Evolutionary conservation across 768 basidiomycete species (phyloP).

Genomic region (Rhodotorula diobovata): DNA sequence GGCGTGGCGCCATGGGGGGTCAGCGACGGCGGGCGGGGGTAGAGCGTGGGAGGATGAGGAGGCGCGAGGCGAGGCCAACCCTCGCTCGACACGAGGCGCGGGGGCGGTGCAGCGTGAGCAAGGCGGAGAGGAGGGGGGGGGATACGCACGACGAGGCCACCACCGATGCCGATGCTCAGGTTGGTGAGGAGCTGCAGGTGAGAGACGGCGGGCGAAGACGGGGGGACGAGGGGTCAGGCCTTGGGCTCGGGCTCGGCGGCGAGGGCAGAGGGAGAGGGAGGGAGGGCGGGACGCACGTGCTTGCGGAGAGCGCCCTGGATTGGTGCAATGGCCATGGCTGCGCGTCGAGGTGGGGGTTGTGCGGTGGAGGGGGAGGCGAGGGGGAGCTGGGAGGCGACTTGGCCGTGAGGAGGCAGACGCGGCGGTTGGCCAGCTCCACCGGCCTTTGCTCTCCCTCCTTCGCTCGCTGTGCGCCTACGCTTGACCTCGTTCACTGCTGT

Average conservation of each 20-base stretch:
- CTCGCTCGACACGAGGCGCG: not conserved
- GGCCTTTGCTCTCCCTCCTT: too few species aligned
- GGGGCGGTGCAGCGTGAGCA: too few species aligned
- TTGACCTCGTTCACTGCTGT: too few species aligned
- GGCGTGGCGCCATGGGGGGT: too few species aligned
- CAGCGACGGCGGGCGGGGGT: too few species aligned
- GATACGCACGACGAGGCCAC: slow-evolving; percentile 21
- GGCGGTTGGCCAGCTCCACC: too few species aligned
- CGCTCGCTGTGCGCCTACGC: too few species aligned
- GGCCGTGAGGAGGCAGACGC: too few species aligned
- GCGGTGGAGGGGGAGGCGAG: not conserved
- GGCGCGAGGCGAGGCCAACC: not conserved
- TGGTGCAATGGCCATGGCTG: slow-evolving; percentile 29
- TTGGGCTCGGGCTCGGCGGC: not conserved
- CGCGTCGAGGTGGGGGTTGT: too few species aligned
- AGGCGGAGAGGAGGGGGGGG: not conserved
- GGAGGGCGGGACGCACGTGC: slow-evolving; percentile 11
- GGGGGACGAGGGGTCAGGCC: not conserved
- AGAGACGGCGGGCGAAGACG: not conserved
- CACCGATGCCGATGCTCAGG: slow-evolving; percentile 34
- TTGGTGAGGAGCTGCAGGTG: slow-evolving; percentile 29
- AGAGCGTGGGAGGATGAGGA: not conserved
- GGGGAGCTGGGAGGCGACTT: not conserved
- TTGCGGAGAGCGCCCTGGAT: slow-evolving; percentile 32
- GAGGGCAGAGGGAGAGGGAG: not conserved